Base-by-base conservation (phyloP, 2,329 filamentous ascomycete genomes). In the Exophiala lecanii-corni region DNA sequence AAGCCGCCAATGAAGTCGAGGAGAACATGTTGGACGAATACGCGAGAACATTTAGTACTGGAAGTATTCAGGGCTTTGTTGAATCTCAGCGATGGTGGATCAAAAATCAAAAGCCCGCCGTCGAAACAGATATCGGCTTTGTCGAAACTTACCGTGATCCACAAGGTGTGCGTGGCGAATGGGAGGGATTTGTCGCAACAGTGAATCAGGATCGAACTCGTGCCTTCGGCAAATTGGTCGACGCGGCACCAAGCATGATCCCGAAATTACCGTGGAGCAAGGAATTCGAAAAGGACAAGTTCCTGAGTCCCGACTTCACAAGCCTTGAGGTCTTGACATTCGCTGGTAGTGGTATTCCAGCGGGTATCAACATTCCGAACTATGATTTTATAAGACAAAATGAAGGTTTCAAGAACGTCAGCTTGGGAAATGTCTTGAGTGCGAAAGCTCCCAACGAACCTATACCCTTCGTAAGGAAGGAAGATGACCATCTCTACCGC, bases 221-320 rank as follows among this genome's bases (percentile, higher is more conserved):
- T 45, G 87, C 89, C 1, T 97, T 97, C 60, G 84, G 84, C 5
- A 83, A 85, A 55, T 78, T 97, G 1, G 92, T 97, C 3, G 75
- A 82, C 15, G 82, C 82, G 18, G 89, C 92, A 0, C 84, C 89
- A 9, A 72, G 73, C 34, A 82, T 95, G 61, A 96, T 98, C 39
- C 87, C 89, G 5, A 80, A 94, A 50, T 71, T 98, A 10, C 92
- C 92, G 0, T 98, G 92, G 92, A 71, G 74, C 25, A 76, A 78
- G 35, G 85, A 87, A 1, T 98, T 97, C 54, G 92, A 98, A 62
- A 97, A 97, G 67, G 89, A 96, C 70, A 89, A 85, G 59, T 98
- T 98, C 66, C 68, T 94, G 25, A 91, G 87, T 39, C 92, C 92
- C 0, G 92, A 98, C 63, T 98, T 98, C 61, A 97, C 92, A 0